Base-by-base conservation (phyloP, 2,329 filamentous ascomycete genomes). In the Aspergillus fumigatiaffinis region DNA sequence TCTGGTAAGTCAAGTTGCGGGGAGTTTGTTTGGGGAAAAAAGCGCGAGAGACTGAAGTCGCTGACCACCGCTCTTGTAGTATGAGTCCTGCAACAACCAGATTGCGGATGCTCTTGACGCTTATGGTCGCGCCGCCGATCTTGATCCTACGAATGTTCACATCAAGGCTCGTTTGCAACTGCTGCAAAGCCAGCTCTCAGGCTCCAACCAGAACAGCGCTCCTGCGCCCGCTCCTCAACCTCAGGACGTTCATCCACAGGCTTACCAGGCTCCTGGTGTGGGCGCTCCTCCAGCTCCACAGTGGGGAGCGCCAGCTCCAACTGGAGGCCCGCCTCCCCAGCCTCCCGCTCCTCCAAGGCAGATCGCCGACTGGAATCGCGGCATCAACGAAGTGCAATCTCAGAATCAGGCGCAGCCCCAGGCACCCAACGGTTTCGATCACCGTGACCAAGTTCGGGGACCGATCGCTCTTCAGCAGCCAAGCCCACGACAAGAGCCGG, bases 81-180 rank as follows among this genome's bases (percentile, higher is more conserved):
- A 99, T 71, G 94, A 99, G 75, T 96, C 92, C 26, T 99, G 94
- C 77, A 97, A 99, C 82, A 97, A 97, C 77, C 94, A 99, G 77
- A 96, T 96, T 57, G 91, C 87, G 53, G 94, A 99, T 79, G 94
- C 94, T 1, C 82, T 97, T 48, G 94, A 99, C 74, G 94, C 94
- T 5, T 99, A 97, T 73, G 90, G 93, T 69, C 86, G 94, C 65
- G 94, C 94, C 44, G 92, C 92, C 38, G 94, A 99, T 73, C 85
- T 99, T 63, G 94, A 99, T 71, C 93, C 94, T 0, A 82, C 81
- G 60, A 97, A 99, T 71, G 90, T 91, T 42, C 93, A 97, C 74
- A 97, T 99, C 81, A 97, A 97, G 76, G 92, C 92, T 57, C 87
- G 94, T 60, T 82, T 99, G 60, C 90, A 96, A 71, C 82, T 99